Base-by-base conservation (phyloP, 805 yeast genomes). In the Starmerella sirachaensis region DNA sequence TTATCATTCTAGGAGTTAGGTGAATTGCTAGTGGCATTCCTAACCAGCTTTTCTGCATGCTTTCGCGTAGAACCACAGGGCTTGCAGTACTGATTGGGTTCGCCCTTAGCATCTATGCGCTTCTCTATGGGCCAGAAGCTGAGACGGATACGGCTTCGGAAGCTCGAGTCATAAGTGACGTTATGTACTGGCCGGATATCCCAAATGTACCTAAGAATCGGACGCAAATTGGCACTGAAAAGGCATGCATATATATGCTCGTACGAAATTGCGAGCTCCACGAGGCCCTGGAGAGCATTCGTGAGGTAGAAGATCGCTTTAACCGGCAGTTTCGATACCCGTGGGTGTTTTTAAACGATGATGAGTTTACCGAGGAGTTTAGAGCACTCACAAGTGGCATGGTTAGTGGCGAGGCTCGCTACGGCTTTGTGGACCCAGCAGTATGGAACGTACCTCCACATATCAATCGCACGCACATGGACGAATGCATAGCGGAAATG, bases 301-400 rank as follows among this genome's bases (percentile, higher is more conserved):
- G 94, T 51, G 72, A 80, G 67, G 70, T 86, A 38, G 96, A 88
- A 61, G 96, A 85, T 58, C 68, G 95, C 46, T 88, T 91, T 68
- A 88, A 88, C 65, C 56, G 62, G 13, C 69, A 80, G 33, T 86
- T 63, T 62, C 69, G 80, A 46, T 88, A 88, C 56, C 96, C 93
- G 51, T 88, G 97, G 96, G 91, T 85, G 19, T 91, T 88, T 59
- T 66, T 88, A 51, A 88, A 88, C 59, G 95, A 88, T 57, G 84
- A 76, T 41, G 78, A 70, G 33, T 91, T 88, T 61, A 66, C 73
- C 35, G 85, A 82, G 2, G 91, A 83, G 51, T 88, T 91, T 60
- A 82, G 73, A 51, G 61, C 62, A 19, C 69, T 73, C 20, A 80
- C 93, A 11, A 46, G 70, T 2, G 69, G 79, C 10, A 61, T 84